Base-by-base conservation (phyloP, 2,329 filamentous ascomycete genomes). In the Ceratocystis albifundus region DNA sequence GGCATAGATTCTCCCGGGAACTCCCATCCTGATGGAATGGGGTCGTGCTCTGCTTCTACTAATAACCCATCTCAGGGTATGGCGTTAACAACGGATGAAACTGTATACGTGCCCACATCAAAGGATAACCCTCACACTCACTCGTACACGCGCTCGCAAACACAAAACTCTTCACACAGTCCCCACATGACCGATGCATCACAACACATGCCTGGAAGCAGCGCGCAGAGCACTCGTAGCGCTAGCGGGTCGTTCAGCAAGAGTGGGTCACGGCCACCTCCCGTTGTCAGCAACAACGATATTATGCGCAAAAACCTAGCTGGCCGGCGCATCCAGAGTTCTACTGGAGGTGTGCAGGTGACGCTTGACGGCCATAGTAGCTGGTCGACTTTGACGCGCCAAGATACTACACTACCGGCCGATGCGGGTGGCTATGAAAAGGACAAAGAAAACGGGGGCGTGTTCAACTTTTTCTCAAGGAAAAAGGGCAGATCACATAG, bases 401-500 rank as follows among this genome's bases (percentile, higher is more conserved):
- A 92, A 72, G 92, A 90, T 72, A 83, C 87, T 63, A 91, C 87
- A 2, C 79, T 93, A 48, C 84, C 86, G 0, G 80, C 83, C 0
- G 87, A 90, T 73, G 87, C 86, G 2, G 82, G 79, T 67, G 78
- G 80, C 20, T 74, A 76, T 1, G 79, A 75, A n/a, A 78, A 77
- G 68, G 79, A 77, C 70, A 78, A 82, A 68, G 77, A 84, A 55
- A 84, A 85, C n/a, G 85, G 87, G 20, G 90, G 92, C 64, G 93
- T 96, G 82, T 87, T 97, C 70, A 89, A 90, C 1, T 95, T 99
- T 75, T 80, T 97, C 68, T 89, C 84, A 70, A 82, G 92, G 72
- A 96, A 96, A 78, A 96, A 90, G 78, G 90, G 92, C 32, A 82
- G 92, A 69, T 90, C 91, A 66, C 86, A 91, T 75, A 96, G 91